Percentiles rank a stretch among this genome's conserved stretches.
Conservation (phyloP, 805 yeast genomes). For the Metschnikowia orientalis region DNA sequence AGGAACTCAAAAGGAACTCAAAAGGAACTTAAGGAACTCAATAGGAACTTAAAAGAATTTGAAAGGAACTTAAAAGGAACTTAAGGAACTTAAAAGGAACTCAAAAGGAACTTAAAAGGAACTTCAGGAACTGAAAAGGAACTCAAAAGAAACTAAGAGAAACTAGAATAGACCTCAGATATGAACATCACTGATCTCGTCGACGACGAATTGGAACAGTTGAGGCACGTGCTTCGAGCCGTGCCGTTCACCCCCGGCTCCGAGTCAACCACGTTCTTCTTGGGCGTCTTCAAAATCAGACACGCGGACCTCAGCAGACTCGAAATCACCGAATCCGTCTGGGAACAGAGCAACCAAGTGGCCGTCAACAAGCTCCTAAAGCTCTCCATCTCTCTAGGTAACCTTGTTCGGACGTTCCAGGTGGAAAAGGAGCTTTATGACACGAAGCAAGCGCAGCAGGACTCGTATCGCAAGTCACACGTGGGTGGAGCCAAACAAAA, state of each 20-base stretch:
- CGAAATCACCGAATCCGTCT: constrained; percentile 16
- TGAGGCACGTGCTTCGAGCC: constrained; percentile 27
- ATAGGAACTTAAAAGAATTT: no score
- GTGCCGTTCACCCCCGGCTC: constrained; percentile 30
- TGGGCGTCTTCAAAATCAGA: constrained; percentile 29
- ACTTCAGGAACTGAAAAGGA: no score
- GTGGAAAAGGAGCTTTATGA: constrained; percentile 29
- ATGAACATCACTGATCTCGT: constrained; percentile 17
- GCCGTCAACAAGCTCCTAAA: constrained; percentile 36
- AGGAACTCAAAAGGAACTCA: no score
- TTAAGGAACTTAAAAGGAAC: no score
- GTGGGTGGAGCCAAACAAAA: constrained; percentile 4
- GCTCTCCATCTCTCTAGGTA: constrained; percentile 41
- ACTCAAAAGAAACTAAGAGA: no score
- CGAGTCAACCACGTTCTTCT: constrained; percentile 20
- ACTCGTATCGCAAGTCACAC: constrained; percentile 2
- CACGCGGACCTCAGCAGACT: constrained; percentile 21
- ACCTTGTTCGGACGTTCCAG: constrained; percentile 33
- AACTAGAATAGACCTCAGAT: not conserved
- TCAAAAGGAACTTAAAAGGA: no score
- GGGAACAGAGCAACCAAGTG: constrained; percentile 25
- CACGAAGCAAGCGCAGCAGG: constrained; percentile 21
- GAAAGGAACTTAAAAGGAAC: no score
- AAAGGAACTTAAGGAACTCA: no score
- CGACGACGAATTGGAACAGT: constrained; percentile 24